phyloP scores from a whole-genome alignment of 208 protist genomes.

The Endotrypanum monterogeii region DNA sequence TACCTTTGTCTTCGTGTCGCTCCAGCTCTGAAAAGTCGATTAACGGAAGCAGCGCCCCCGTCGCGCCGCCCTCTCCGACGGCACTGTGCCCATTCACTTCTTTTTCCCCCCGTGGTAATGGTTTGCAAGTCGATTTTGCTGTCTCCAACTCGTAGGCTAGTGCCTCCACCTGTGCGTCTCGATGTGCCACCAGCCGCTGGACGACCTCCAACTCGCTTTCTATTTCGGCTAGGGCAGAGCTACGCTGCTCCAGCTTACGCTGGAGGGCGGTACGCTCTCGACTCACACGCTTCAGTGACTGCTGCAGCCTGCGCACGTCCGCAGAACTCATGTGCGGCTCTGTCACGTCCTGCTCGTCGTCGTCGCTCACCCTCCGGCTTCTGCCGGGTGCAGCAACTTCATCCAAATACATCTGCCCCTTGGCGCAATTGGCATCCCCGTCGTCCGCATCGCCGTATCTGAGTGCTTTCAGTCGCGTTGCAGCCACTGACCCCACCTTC shows the following conservation, averaged over 20 bases:
- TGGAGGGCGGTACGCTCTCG: constrained; percentile 20
- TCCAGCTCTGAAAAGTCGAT: constrained; percentile 20
- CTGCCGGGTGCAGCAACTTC: not conserved
- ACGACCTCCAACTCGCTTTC: constrained; percentile 4
- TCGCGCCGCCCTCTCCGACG: not conserved
- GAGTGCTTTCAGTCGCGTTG: not conserved
- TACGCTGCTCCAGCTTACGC: constrained; percentile 26
- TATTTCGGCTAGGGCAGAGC: constrained; percentile 8
- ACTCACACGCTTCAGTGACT: constrained; percentile 27
- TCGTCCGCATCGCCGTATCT: not conserved
- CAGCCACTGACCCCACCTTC: not conserved
- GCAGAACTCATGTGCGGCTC: not conserved
- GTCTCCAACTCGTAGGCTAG: constrained; percentile 4
- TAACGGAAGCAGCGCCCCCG: constrained; percentile 4
- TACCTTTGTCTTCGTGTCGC: constrained; percentile 13
- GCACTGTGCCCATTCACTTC: not conserved
- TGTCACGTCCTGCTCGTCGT: not conserved
- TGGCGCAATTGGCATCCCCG: not conserved
- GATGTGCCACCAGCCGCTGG: constrained; percentile 19
- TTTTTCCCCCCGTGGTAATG: not conserved
- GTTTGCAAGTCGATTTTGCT: not conserved
- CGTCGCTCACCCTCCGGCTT: not conserved
- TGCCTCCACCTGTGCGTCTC: constrained; percentile 10
- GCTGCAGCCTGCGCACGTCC: constrained; percentile 21
- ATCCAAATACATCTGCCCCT: not conserved